Evolutionary conservation across 2,329 filamentous ascomycete genomes (phyloP).

Genomic region (Didymella sp.): DNA sequence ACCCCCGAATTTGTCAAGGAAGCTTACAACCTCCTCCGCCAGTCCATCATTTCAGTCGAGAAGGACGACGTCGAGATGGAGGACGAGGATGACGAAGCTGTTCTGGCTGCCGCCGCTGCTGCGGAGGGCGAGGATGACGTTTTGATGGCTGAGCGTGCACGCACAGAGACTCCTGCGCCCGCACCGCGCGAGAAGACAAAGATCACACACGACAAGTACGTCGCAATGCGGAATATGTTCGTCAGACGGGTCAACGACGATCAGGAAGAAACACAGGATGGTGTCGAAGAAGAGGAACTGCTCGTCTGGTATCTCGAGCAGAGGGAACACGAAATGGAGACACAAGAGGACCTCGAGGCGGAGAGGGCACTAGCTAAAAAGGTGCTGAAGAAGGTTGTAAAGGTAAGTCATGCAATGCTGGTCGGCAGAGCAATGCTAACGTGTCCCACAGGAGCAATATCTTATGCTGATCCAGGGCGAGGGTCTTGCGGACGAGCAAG

Average conservation of each 20-base stretch:
- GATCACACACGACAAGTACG: conserved; percentile 95
- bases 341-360: conserved; percentile 78
- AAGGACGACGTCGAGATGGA: conserved; percentile 97
- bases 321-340: conserved; percentile 81
- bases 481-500: conserved; percentile 81
- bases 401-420: conserved; percentile 64
- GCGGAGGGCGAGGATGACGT: conserved; percentile 54
- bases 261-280: conserved; percentile 76
- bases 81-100: conserved; percentile 73
- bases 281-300: conserved; percentile 82
- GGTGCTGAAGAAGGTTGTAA: conserved; percentile 95
- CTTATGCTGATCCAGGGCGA: conserved; percentile 75
- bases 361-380: conserved; percentile 78
- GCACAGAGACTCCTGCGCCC: conserved; percentile 51
- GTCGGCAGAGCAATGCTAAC: conserved; percentile 25
- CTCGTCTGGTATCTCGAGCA: conserved; percentile 92
- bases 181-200: conserved; percentile 70
- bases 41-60: conserved; percentile 97
- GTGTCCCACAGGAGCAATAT: conserved; percentile 61
- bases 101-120: conserved; percentile 60
- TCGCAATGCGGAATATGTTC: conserved; percentile 84
- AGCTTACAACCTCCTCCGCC: conserved; percentile 86
- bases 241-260: conserved; percentile 85
- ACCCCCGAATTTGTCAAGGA: conserved; percentile 85
- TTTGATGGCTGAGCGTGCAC: conserved; percentile 37